Conservation (phyloP, 148 eudicot species). For the Spergularia marina region DNA sequence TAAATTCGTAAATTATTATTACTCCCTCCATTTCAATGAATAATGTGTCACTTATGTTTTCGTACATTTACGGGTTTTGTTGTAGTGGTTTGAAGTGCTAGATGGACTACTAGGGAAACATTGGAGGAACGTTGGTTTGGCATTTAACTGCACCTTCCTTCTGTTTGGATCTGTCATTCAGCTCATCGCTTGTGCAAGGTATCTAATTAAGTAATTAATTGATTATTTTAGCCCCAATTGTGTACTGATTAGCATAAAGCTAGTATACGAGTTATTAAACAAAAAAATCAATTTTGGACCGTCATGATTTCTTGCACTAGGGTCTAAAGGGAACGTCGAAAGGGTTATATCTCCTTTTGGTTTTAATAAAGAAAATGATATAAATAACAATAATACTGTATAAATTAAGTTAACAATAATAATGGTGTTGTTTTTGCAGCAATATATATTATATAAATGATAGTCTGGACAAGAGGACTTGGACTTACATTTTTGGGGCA, state of each 20-base stretch:
- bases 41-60: too few species aligned
- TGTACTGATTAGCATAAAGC: conserved; percentile 10
- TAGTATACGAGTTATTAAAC: neutral
- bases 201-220: neutral
- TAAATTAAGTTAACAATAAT: too few species aligned
- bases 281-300: neutral
- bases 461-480: conserved; percentile 87
- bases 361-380: neutral
- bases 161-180: conserved; percentile 96
- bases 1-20: too few species aligned
- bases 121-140: conserved; percentile 98
- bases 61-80: too few species aligned
- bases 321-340: neutral
- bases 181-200: conserved; percentile 98
- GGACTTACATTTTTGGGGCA: conserved; percentile 96
- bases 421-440: conserved; percentile 40
- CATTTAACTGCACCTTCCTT: conserved; percentile 87
- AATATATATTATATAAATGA: conserved; percentile 92
- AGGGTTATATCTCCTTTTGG: neutral
- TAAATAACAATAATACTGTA: neutral
- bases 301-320: conserved; percentile 12
- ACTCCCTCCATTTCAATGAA: too few species aligned
- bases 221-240: neutral
- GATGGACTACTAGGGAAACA: conserved; percentile 90
- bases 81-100: conserved; percentile 93